Conservation (phyloP, 2,329 filamentous ascomycete genomes). For the Pezicula radicicola region DNA sequence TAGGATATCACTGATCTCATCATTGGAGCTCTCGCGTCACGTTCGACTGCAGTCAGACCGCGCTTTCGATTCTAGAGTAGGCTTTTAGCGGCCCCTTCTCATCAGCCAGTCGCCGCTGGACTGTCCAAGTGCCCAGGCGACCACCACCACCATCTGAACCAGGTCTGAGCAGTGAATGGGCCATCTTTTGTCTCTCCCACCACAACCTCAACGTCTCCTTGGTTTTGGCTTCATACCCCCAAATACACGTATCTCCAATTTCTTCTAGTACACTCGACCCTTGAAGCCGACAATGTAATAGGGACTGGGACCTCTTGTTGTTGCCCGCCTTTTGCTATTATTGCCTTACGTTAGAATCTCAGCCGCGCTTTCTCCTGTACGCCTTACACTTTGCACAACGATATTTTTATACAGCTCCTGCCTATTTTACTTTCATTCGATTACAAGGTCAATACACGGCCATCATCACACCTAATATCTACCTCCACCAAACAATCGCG, state of each 20-base stretch:
- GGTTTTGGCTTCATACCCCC: background rate
- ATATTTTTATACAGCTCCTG: background rate
- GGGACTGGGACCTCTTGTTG: slow-evolving; percentile 22
- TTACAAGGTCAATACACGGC: background rate
- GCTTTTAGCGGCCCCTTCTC: too few relatives aligned
- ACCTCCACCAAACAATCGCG: background rate
- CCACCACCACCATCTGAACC: background rate
- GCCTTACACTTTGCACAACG: background rate
- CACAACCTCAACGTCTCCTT: background rate
- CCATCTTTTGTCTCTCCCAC: background rate
- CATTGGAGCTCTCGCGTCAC: too few relatives aligned
- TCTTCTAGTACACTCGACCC: background rate
- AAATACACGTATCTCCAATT: background rate
- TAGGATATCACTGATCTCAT: too few relatives aligned
- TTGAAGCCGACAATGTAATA: slow-evolving; percentile 20
- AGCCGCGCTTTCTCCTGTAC: slow-evolving; percentile 13
- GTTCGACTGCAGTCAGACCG: too few relatives aligned
- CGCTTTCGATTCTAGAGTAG: too few relatives aligned
- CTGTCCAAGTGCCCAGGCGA: background rate
- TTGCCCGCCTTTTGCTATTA: slow-evolving; percentile 3
- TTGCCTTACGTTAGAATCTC: background rate
- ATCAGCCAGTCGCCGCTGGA: too few relatives aligned
- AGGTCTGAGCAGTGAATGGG: too few relatives aligned
- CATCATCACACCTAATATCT: slow-evolving; percentile 1
- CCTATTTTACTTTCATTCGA: slow-evolving; percentile 3